Evolutionary conservation across 805 yeast species (phyloP).

Genomic region (Candida sithepensis): DNA sequence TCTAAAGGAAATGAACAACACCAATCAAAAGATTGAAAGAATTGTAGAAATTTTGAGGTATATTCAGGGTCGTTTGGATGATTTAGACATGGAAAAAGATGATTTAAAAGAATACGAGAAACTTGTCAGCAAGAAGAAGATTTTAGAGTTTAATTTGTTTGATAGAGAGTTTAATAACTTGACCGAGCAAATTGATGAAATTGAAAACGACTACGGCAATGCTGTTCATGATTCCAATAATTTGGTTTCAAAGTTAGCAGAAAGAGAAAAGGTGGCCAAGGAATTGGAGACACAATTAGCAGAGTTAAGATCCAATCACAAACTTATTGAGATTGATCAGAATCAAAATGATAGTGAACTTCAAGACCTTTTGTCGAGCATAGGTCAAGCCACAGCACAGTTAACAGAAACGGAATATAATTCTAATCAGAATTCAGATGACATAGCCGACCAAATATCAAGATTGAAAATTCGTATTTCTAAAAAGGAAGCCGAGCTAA

Average conservation of each 20-base stretch:
- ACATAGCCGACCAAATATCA: conserved; percentile 19
- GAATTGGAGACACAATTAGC: conserved; percentile 44
- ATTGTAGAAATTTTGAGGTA: conserved; percentile 70
- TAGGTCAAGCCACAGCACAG: conserved; percentile 48
- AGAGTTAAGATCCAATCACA: conserved; percentile 44
- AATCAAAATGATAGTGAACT: conserved; percentile 49
- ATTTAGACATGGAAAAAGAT: conserved; percentile 74
- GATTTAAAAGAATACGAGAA: conserved; percentile 70
- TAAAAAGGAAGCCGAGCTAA: conserved; percentile 36
- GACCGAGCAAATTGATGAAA: conserved; percentile 52
- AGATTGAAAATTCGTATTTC: conserved; percentile 28
- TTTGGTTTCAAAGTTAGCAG: conserved; percentile 53
- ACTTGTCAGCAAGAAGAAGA: conserved; percentile 63
- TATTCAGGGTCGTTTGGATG: conserved; percentile 68
- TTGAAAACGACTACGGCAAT: conserved; percentile 55
- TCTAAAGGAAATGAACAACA: conserved; percentile 69
- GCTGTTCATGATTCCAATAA: conserved; percentile 50
- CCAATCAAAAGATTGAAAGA: conserved; percentile 64
- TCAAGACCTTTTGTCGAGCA: conserved; percentile 42
- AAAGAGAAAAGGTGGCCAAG: conserved; percentile 51
- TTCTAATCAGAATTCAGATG: conserved; percentile 24
- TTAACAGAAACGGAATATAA: conserved; percentile 40
- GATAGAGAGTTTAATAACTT: conserved; percentile 72
- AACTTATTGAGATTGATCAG: conserved; percentile 52
- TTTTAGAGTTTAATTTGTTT: conserved; percentile 68